Evolutionary conservation across 305 asterid genomes (phyloP).

Genomic region (Caryopteris hybrid): DNA sequence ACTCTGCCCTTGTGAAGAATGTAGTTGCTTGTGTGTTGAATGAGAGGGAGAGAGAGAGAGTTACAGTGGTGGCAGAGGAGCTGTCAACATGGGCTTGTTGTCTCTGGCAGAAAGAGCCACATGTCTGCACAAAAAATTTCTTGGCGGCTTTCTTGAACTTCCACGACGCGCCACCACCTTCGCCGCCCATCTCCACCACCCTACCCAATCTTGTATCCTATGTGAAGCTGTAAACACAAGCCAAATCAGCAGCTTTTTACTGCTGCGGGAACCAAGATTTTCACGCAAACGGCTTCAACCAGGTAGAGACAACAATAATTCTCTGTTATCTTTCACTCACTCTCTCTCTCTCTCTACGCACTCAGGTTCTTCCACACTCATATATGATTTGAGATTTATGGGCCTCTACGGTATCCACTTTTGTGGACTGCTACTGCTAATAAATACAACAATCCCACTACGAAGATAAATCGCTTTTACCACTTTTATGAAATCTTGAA

Average conservation of each 20-base stretch:
- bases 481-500: not conserved
- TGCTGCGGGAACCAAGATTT: slow-evolving; percentile 11
- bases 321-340: slow-evolving; percentile 1
- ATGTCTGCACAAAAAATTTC: slow-evolving; percentile 59
- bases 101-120: slow-evolving; percentile 49
- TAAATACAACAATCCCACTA: slow-evolving; percentile 22
- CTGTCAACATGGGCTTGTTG: slow-evolving; percentile 26
- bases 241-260: not conserved
- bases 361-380: slow-evolving; percentile 2
- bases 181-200: slow-evolving; percentile 43
- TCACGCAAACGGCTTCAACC: slow-evolving; percentile 19
- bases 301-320: slow-evolving; percentile 10
- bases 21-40: not conserved
- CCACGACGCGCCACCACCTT: slow-evolving; percentile 54
- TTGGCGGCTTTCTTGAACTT: slow-evolving; percentile 67
- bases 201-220: not conserved
- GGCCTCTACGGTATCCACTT: slow-evolving; percentile 17
- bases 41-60: slow-evolving; percentile 15
- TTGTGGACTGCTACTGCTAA: slow-evolving; percentile 24
- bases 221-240: not conserved
- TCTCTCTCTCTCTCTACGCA: slow-evolving; percentile 5
- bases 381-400: slow-evolving; percentile 18
- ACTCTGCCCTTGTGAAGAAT: not conserved
- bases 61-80: slow-evolving; percentile 37
- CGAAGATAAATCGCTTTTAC: slow-evolving; percentile 7